phyloP scores from a whole-genome alignment of 495 filamentous ascomycete species.

The Penicillium samsonianum region DNA sequence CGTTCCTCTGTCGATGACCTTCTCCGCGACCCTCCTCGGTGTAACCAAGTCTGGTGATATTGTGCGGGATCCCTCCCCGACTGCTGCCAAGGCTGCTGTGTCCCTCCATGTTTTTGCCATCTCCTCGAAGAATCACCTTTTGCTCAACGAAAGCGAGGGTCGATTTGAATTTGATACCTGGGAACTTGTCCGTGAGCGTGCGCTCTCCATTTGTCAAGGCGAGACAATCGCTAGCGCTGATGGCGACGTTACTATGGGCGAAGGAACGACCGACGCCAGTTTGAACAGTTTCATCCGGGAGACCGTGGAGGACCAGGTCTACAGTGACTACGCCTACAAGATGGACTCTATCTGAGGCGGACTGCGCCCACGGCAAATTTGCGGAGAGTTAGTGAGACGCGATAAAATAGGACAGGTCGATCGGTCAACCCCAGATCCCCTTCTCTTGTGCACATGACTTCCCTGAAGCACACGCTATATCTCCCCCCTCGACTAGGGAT shows the following conservation, averaged over 20 bases:
- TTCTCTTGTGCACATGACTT: background rate
- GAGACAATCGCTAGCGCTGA: conserved; percentile 35
- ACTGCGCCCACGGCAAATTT: background rate
- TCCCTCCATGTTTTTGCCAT: conserved; percentile 80
- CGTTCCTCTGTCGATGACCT: conserved; percentile 70
- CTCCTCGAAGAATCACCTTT: conserved; percentile 69
- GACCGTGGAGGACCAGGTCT: conserved; percentile 53
- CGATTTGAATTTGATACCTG: conserved; percentile 74
- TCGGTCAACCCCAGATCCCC: background rate
- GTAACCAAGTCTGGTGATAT: conserved; percentile 55
- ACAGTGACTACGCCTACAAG: conserved; percentile 44
- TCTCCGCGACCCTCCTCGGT: conserved; percentile 63
- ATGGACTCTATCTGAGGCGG: conserved; percentile 39
- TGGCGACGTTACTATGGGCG: conserved; percentile 47
- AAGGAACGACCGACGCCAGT: conserved; percentile 37
- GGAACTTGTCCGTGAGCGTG: conserved; percentile 68
- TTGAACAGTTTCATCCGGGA: conserved; percentile 65
- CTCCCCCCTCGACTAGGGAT: background rate
- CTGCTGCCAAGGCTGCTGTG: conserved; percentile 55
- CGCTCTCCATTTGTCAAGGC: conserved; percentile 62
- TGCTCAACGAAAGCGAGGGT: conserved; percentile 81
- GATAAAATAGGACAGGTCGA: background rate
- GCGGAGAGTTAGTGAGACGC: background rate
- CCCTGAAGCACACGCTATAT: background rate
- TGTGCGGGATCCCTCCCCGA: conserved; percentile 55